Evolutionary conservation across 129 eudicot genomes (phyloP).

Genomic region (Saposhnikovia divaricata): DNA sequence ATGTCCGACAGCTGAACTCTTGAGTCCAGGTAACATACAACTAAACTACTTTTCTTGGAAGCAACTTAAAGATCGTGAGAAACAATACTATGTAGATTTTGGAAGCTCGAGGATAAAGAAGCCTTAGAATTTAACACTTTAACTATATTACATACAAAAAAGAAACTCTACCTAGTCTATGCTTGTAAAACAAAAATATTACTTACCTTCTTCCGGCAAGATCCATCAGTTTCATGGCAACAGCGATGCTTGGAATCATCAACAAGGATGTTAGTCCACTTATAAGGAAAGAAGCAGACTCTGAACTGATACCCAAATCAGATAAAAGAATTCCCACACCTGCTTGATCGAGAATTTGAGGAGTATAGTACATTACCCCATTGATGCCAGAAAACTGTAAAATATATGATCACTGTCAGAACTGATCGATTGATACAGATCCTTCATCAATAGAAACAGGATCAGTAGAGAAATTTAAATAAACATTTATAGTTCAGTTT

Average conservation of each 20-base stretch:
- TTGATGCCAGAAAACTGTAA: constrained; percentile 82
- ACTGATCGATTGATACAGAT: background rate
- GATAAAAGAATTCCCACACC: constrained; percentile 75
- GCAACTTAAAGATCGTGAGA: background rate
- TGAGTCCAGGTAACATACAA: no score
- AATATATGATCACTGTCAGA: background rate
- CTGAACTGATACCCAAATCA: constrained; percentile 59
- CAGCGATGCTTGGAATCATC: constrained; percentile 78
- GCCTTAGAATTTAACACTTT: background rate
- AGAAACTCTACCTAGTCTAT: background rate
- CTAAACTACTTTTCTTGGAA: background rate
- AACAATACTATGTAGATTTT: background rate
- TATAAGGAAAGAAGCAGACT: constrained; percentile 70
- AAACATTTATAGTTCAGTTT: background rate
- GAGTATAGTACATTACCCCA: constrained; percentile 86
- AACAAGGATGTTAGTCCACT: constrained; percentile 72
- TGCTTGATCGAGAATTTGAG: constrained; percentile 91
- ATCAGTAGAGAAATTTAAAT: background rate
- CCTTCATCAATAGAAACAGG: background rate
- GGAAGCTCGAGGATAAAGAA: background rate
- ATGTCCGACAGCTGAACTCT: no score
- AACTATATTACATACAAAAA: background rate
- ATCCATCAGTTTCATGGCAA: constrained; percentile 87
- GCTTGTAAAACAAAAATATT: background rate
- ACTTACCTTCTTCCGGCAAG: constrained; percentile 84